Percentiles rank a stretch among this genome's conserved stretches.
Conservation (phyloP, 106 monocot species). For the Triglochin maritima region DNA sequence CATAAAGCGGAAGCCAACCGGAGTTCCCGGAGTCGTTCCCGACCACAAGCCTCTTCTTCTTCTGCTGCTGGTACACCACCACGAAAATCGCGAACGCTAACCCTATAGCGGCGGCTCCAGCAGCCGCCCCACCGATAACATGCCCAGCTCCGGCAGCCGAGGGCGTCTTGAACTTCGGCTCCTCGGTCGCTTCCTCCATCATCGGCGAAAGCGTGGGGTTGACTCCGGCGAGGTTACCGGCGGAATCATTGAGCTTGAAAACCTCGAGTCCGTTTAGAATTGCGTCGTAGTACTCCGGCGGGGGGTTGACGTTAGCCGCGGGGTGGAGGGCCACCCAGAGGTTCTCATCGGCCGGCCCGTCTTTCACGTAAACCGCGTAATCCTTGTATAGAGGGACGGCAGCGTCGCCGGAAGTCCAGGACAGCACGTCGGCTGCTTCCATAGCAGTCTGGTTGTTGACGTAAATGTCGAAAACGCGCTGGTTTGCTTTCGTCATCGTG, state of each 20-base stretch:
- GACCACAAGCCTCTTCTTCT: slow-evolving; percentile 24
- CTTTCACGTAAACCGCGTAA: slow-evolving; percentile 38
- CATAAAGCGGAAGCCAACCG: slow-evolving; percentile 31
- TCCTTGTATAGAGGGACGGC: slow-evolving; percentile 60
- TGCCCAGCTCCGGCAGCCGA: neutral
- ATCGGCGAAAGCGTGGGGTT: slow-evolving; percentile 45
- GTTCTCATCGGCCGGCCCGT: slow-evolving; percentile 33
- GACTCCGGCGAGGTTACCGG: slow-evolving; percentile 47
- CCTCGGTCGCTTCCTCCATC: slow-evolving; percentile 23
- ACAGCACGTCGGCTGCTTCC: slow-evolving; percentile 56
- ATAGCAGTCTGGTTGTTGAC: slow-evolving; percentile 80
- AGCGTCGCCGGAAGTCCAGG: slow-evolving; percentile 25
- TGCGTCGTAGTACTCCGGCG: slow-evolving; percentile 41
- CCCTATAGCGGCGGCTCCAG: slow-evolving; percentile 14
- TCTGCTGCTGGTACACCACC: slow-evolving; percentile 37
- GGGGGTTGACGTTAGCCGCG: neutral
- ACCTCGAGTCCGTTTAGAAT: slow-evolving; percentile 59
- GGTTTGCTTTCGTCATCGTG: slow-evolving; percentile 39
- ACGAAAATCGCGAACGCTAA: slow-evolving; percentile 37
- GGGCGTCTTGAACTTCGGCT: neutral
- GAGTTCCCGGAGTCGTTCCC: neutral
- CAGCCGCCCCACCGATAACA: slow-evolving; percentile 13
- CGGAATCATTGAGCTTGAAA: slow-evolving; percentile 48
- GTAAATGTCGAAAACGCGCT: slow-evolving; percentile 69
- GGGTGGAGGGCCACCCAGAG: slow-evolving; percentile 72